Conservation (phyloP, 2,329 filamentous ascomycete genomes). For the Cytospora paraplurivora region DNA sequence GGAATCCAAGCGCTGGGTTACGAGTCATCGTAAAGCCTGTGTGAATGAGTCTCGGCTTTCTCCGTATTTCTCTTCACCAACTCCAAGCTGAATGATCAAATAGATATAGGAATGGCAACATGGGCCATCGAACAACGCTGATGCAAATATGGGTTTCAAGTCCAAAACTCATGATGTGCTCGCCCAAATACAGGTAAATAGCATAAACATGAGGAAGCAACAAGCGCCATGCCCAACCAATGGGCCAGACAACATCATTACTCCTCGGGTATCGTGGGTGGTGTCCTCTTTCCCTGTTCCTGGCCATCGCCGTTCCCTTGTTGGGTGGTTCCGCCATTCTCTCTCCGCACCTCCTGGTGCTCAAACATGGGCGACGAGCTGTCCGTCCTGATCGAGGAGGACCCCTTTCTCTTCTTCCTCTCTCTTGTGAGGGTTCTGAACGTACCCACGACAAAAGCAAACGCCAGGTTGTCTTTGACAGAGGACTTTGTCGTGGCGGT, state of each 20-base stretch:
- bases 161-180: background rate
- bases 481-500: conserved; percentile 4
- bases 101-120: too few relatives aligned
- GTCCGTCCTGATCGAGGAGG: conserved; percentile 8
- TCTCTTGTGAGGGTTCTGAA: conserved; percentile 18
- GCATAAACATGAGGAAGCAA: conserved; percentile 14
- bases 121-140: too few relatives aligned
- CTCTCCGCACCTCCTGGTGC: conserved; percentile 18
- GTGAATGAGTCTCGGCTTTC: too few relatives aligned
- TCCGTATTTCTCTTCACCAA: too few relatives aligned
- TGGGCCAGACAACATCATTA: background rate
- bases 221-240: background rate
- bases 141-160: background rate
- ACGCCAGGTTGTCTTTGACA: background rate
- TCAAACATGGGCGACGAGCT: conserved; percentile 18
- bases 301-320: background rate
- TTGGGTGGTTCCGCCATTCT: conserved; percentile 8
- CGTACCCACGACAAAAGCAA: conserved; percentile 14
- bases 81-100: too few relatives aligned
- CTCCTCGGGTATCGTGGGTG: conserved; percentile 26
- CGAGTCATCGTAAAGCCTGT: too few relatives aligned
- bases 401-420: conserved; percentile 1
- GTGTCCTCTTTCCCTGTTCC: conserved; percentile 11
- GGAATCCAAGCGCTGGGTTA: too few relatives aligned
- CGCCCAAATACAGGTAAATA: background rate